phyloP scores from a whole-genome alignment of 345 rosid species.

The Aurinia saxatilis region DNA sequence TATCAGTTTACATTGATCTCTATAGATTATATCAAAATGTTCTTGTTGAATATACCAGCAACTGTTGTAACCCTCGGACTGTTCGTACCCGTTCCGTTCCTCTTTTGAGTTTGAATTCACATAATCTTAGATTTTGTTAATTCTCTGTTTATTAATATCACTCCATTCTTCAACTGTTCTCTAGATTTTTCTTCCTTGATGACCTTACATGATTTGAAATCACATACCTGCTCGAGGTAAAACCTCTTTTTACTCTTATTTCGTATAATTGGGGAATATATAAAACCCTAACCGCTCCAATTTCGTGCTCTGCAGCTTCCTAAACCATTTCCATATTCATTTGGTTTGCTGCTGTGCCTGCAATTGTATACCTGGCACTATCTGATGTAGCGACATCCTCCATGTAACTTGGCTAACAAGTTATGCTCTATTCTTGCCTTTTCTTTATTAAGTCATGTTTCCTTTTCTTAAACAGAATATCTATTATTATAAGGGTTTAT shows the following conservation, averaged over 20 bases:
- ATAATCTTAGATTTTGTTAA: conserved; percentile 37
- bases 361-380: conserved; percentile 55
- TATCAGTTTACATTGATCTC: conserved; percentile 94
- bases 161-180: background rate
- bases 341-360: conserved; percentile 93
- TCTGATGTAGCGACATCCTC: too few relatives aligned
- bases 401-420: too few relatives aligned
- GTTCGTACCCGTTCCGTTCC: conserved; percentile 1
- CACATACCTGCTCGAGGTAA: conserved; percentile 83
- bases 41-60: conserved; percentile 83
- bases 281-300: background rate
- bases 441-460: too few relatives aligned
- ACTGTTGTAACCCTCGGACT: conserved; percentile 61
- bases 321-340: conserved; percentile 93
- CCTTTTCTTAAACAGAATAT: too few relatives aligned
- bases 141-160: background rate
- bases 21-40: conserved; percentile 85
- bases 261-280: background rate
- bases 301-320: conserved; percentile 57
- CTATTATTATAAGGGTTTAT: too few relatives aligned
- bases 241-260: background rate
- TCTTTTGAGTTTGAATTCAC: background rate
- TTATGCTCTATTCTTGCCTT: too few relatives aligned
- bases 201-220: conserved; percentile 90
- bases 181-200: conserved; percentile 94